Base-by-base conservation (phyloP, 495 filamentous ascomycete species). In the Annulohypoxylon nitens region DNA sequence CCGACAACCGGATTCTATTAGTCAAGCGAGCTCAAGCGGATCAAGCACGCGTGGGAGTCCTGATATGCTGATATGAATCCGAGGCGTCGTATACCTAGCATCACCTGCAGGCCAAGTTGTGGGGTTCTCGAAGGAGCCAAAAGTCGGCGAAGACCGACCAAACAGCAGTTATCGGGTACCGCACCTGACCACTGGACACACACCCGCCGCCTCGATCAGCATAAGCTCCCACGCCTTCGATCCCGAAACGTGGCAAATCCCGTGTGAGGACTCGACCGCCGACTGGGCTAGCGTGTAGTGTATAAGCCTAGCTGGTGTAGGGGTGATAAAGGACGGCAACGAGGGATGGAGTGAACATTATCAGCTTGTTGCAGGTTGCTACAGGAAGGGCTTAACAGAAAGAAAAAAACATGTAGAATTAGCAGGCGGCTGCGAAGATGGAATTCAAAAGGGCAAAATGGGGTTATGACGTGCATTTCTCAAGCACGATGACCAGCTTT, bases 121-220 rank as follows among this genome's bases (percentile, higher is more conserved):
- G 10, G 34, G 71, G 59, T 43, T 67, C 66, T 63, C 60, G 67
- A 71, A 64, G 59, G 37, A 67, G 72, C 41, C 41, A 67, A 45
- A 64, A 60, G 23, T 60, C 67, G 72, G 72, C 47, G 62, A 58
- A 64, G 63, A 39, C 72, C 67, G 72, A 65, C 71, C 71, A 74
- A 74, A 74, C 71, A 74, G 67, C 67, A 74, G 43, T 58, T 67
- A 68, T 71, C 63, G 61, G 68, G 12, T 70, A 39, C 67, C 67
- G 67, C 72, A 75, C 72, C 72, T 75, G 67, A 71, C 64, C 71
- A 69, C 72, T 75, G 67, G 68, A 53, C 71, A 69, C 43, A 36
- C 48, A 3, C 57, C 62, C 33, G 53, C 61, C 51, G 51, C 61
- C 51, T 70, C n/a, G 57, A 67, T 70, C 67, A 70, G 18, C 71